Base-by-base conservation (phyloP, 1,284 basidiomycete genomes). In the Rhizoctonia solani region DNA sequence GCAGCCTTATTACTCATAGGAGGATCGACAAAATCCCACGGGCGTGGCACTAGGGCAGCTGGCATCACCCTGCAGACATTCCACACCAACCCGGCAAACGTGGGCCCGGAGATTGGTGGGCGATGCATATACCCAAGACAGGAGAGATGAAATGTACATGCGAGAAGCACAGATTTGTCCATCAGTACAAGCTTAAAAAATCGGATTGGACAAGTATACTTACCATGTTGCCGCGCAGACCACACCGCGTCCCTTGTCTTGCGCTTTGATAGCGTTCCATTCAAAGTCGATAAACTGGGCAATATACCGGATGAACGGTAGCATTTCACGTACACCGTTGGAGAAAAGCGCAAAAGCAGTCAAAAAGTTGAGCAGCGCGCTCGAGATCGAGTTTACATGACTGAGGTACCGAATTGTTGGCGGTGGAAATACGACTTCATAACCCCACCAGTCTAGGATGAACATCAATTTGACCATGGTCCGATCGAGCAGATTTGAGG, bases 181-280 rank as follows among this genome's bases (percentile, higher is more conserved):
- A 44, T 61, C 30, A 61, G 46, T 25, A 49, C 21, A n/a, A 61
- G 44, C 23, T 46, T 61, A 61, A 61, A 61, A 16, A 6, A 16
- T 23, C 32, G n/a, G 21, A 2, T 41, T 34, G 32, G 19, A 16
- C 14, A n/a, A n/a, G 11, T 4, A 77, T 5, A 19, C 81, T 54
- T 72, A 87, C 88, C 90, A 92, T 16, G 91, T 93, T 23, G 90
- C 87, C 54, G 88, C 88, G 74, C 90, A 92, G 37, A 93, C 86
- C 21, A 92, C 90, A 29, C 91, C 91, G 73, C 83, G 76, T 0
- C 90, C 90, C 54, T 80, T 72, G 72, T 93, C 82, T 72, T 87
- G 83, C 29, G 73, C 77, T 74, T 84, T 81, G 74, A 93, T 89
- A 54, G 81, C 69, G 65, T 76, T 78, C 79, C 86, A 90, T 74